Evolutionary conservation across 2,329 filamentous ascomycete genomes (phyloP), one percentile per base, ranked within the genome.

Genomic region (Diaporthe nobilis): DNA sequence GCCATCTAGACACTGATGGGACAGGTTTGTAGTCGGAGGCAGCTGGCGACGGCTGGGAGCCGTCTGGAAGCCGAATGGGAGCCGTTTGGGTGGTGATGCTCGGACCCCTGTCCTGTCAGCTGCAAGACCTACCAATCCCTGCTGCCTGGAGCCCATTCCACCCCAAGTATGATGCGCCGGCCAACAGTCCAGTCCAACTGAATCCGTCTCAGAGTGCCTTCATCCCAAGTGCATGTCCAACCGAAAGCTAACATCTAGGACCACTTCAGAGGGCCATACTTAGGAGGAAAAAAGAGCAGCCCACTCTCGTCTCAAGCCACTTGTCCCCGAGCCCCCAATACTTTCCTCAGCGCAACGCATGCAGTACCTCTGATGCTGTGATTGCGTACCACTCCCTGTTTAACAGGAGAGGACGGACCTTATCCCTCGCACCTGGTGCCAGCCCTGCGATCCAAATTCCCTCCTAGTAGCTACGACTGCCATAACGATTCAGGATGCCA

Each of bases 401-500:
- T 34, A 34, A 42, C 47, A 55, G 65, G 65, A 70, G 49, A 55
- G 39, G 34, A 47, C 39, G n/a, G 44, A 42, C n/a, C 42, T 47
- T 42, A n/a, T 8, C 12, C 65, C 47, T 28, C 22, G 10, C 28
- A 20, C 49, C 47, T 39, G 9, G 31, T 17, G 44, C 34, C 31
- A 25, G 49, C n/a, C 22, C 49, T 17, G 13, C 65, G 10, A 42
- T 42, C 9, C 47, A 42, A 22, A 12, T 8, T 31, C 22, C 22
- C 3, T 42, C n/a, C 7, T 17, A 9, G 9, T 28, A 42, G n/a
- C 8, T 13, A 28, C 49, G 8, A 28, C 6, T 8, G 15, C 9
- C 7, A 10, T 34, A 42, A 49, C 15, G 25, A 49, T 28, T 37
- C 47, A 75, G 58, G n/a, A 76, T 76, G 76, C 47, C 79, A 34